Evolutionary conservation across 768 basidiomycete genomes (phyloP), one percentile per base, ranked within the genome.

Genomic region (Phlebiopsis flavidoalba): DNA sequence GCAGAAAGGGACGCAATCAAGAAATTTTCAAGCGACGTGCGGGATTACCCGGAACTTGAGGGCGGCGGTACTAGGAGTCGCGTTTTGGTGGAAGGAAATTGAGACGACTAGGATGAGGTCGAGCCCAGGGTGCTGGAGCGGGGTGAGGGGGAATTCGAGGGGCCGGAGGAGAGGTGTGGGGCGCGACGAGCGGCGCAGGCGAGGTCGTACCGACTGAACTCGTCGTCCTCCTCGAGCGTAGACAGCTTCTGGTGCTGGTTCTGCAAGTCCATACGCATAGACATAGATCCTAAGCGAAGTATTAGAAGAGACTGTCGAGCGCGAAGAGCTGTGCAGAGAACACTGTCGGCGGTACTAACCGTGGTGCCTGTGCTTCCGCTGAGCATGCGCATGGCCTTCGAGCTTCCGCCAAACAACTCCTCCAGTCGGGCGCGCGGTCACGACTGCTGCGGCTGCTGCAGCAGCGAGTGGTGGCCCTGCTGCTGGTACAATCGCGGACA

Each of bases 71-170:
- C 89, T 88, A 8, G 86, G 88, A 21, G 82, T 79, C 35, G 89
- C 81, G 49, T 76, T n/a, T 79, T 0, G 87, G 82, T 6, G 90
- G 83, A 5, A 96, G n/a, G n/a, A 94, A 1, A 98, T 77, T 12
- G 95, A 93, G 43, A 98, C 76, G 58, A 98, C 89, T 58, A 98
- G 83, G 69, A 98, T 91, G 63, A 99, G 82, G 72, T 99, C 97
- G 67, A 97, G 79, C 5, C 93, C 82, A 0, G 95, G 89, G 69
- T 98, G 95, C 14, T 85, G 82, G 7, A 95, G 82, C 8, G 93
- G 91, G 0, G 86, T 79, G 35, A 94, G 85, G 36, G 86, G 36
- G 86, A 89, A 73, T 92, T 92, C 51, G 87, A 91, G 24, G 91
- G 84, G 8, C 87, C 88, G 19, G 84, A 79, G 10, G 88, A 87